A percentile compares a stretch with the other conserved stretches of the same genome.
Conservation (phyloP, 306 rosid species). For the Casuarina cunninghamiana region DNA sequence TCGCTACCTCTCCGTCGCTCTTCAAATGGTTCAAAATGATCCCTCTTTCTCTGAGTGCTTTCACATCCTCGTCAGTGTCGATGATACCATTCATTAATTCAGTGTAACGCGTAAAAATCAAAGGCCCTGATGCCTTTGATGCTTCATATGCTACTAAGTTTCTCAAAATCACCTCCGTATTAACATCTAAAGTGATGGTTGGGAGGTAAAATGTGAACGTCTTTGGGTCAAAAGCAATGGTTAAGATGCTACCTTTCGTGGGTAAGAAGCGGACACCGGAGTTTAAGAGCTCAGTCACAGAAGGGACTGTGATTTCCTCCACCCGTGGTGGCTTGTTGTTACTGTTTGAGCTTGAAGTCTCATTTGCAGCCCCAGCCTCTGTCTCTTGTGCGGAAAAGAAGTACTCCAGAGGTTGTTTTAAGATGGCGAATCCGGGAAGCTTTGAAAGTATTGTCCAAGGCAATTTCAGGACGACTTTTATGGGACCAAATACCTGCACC, state of each 20-base stretch:
- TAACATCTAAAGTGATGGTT: conserved; percentile 49
- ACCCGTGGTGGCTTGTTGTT: conserved; percentile 49
- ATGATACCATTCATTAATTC: conserved; percentile 80
- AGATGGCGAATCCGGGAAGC: conserved; percentile 45
- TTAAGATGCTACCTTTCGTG: conserved; percentile 41
- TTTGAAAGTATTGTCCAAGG: conserved; percentile 70
- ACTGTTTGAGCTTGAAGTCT: conserved; percentile 23
- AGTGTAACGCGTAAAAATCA: conserved; percentile 62
- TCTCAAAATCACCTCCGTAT: conserved; percentile 55
- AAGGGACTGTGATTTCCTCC: conserved; percentile 75
- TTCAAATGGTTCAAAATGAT: conserved; percentile 61
- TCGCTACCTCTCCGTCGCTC: conserved; percentile 63
- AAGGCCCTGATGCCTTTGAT: conserved; percentile 57
- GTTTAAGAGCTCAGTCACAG: conserved; percentile 44
- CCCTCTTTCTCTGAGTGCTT: conserved; percentile 51
- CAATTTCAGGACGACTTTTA: conserved; percentile 40
- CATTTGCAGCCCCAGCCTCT: conserved; percentile 34
- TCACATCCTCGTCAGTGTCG: conserved; percentile 65
- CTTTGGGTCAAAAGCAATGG: conserved; percentile 46
- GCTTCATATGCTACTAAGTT: conserved; percentile 80
- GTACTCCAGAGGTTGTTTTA: conserved; percentile 38
- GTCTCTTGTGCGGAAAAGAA: conserved; percentile 26
- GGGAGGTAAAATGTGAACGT: conserved; percentile 57
- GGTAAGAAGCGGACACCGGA: conserved; percentile 54
- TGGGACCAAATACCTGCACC: conserved; percentile 47